These are phyloP conservation scores for Pythium aphanidermatum DNA, from an alignment of 352 stramenopile species.

Conservation along the genomic window DNA sequence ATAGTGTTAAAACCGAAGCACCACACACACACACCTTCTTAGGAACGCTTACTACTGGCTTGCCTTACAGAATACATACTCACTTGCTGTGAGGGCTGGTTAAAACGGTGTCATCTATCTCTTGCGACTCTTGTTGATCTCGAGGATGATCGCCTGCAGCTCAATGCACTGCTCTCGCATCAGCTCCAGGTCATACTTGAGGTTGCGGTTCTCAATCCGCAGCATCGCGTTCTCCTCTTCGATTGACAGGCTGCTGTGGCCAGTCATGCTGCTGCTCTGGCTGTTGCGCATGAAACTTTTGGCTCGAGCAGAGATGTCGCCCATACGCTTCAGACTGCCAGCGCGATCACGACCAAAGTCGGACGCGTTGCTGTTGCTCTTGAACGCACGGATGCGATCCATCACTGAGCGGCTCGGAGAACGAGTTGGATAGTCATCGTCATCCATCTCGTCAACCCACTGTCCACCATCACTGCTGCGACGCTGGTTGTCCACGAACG, in stretches of 20 bases:
- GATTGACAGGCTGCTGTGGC: constrained; percentile 59
- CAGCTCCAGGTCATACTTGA: constrained; percentile 84
- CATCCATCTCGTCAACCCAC: constrained; percentile 31
- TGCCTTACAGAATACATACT: constrained; percentile 17
- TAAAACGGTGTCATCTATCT: constrained; percentile 42
- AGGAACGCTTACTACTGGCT: constrained; percentile 1
- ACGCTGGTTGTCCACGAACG: constrained; percentile 27
- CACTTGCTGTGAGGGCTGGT: background rate
- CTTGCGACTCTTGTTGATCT: constrained; percentile 89
- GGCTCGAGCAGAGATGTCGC: constrained; percentile 58
- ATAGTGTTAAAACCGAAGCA: background rate
- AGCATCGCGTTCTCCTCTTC: constrained; percentile 86
- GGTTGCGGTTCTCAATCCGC: constrained; percentile 83
- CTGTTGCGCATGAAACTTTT: constrained; percentile 65
- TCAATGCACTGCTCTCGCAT: constrained; percentile 88
- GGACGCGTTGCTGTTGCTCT: constrained; percentile 25
- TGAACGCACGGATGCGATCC: constrained; percentile 64
- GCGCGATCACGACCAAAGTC: constrained; percentile 21
- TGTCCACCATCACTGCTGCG: constrained; percentile 25
- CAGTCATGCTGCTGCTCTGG: constrained; percentile 52
- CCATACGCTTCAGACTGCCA: constrained; percentile 62
- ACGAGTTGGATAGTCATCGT: constrained; percentile 16
- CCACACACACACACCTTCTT: constrained; percentile 6
- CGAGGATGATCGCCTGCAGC: constrained; percentile 81
- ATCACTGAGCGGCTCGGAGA: constrained; percentile 34